phyloP scores from a whole-genome alignment of 106 monocot species.

The Agapanthus africanus region DNA sequence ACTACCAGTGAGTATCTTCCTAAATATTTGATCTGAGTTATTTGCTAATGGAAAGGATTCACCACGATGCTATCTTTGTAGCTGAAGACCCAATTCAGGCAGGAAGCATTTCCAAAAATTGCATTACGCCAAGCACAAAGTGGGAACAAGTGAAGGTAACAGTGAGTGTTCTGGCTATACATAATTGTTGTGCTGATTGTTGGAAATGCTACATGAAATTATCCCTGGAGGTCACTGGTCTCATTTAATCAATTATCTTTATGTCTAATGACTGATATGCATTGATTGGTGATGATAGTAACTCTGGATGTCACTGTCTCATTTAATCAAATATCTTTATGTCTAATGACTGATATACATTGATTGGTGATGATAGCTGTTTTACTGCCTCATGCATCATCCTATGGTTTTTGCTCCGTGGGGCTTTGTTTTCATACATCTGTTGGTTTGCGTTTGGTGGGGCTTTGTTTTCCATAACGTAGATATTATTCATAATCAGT shows the following conservation, averaged over 20 bases:
- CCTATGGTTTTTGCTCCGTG: not conserved
- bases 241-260: not conserved
- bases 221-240: not conserved
- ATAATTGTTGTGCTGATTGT: not conserved
- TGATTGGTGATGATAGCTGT: not conserved
- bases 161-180: conserved; percentile 7
- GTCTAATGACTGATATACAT: too few relatives aligned
- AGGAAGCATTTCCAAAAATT: conserved; percentile 37
- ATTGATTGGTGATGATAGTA: too few relatives aligned
- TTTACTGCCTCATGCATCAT: not conserved
- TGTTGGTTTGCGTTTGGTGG: too few relatives aligned
- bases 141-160: conserved; percentile 98
- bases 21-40: conserved; percentile 4
- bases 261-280: too few relatives aligned
- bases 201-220: not conserved
- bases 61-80: conserved; percentile 22
- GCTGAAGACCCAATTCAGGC: conserved; percentile 44
- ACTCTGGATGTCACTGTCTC: too few relatives aligned
- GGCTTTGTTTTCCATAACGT: too few relatives aligned
- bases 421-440: not conserved
- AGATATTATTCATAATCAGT: too few relatives aligned
- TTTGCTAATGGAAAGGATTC: conserved; percentile 1
- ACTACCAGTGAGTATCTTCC: conserved; percentile 36
- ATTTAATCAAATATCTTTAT: too few relatives aligned
- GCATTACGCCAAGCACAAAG: conserved; percentile 75